Percentiles rank a stretch among this genome's conserved stretches.
Conservation (phyloP, 1,284 basidiomycete species). For the Ustilago xerochloae region DNA sequence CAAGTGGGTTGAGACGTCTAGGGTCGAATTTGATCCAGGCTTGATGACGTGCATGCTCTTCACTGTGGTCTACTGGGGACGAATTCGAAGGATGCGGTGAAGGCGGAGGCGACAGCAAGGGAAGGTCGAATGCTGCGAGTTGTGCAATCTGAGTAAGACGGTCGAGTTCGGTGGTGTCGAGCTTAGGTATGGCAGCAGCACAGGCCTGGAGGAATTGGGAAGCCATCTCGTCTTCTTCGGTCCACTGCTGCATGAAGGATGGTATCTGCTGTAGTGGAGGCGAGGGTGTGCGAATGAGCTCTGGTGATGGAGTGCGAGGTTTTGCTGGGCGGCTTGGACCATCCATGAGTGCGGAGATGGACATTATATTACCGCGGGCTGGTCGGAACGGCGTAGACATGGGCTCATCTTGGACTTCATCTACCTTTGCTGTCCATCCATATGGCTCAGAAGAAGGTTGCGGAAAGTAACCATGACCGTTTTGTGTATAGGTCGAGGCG, state of each 20-base stretch:
- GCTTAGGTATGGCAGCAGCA: constrained; percentile 14
- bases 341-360: constrained; percentile 47
- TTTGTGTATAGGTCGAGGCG: background rate
- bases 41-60: constrained; percentile 11
- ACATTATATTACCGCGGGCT: constrained; percentile 46
- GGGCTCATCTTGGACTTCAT: constrained; percentile 20
- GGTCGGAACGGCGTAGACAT: constrained; percentile 34
- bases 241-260: constrained; percentile 29
- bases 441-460: background rate
- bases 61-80: background rate
- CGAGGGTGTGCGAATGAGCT: constrained; percentile 15
- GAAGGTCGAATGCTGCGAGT: constrained; percentile 38
- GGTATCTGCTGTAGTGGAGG: background rate
- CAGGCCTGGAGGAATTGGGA: constrained; percentile 34
- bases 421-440: constrained; percentile 9
- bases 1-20: constrained; percentile 25
- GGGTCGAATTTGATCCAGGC: constrained; percentile 17
- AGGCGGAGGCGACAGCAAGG: constrained; percentile 6
- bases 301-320: constrained; percentile 15
- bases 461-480: background rate
- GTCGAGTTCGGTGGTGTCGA: constrained; percentile 44
- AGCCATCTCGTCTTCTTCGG: constrained; percentile 40
- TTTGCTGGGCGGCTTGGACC: constrained; percentile 21
- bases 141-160: constrained; percentile 42
- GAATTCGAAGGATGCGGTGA: constrained; percentile 7